Evolutionary conservation across 2,329 filamentous ascomycete genomes (phyloP), one percentile per base, ranked within the genome.

Genomic region (Hypoxylon sp.): DNA sequence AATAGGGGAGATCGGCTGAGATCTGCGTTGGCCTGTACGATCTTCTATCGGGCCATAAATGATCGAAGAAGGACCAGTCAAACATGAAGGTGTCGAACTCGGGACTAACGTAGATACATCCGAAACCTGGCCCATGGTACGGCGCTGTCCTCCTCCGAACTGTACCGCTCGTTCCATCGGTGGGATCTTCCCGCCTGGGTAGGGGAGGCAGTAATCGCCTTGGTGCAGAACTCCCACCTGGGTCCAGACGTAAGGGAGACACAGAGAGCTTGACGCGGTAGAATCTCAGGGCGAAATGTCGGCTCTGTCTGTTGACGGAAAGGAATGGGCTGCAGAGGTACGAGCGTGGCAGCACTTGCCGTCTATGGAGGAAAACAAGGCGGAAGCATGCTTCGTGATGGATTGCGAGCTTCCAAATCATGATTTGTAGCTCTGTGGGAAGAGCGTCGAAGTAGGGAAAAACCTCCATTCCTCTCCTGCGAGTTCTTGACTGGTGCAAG

Each of bases 41-140:
- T 5, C 27, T 9, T 37, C 29, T 11, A 19, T 11, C 29, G 9
- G 8, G 8, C 12, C 5, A 1, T 2, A 25, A 27, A 11, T 39
- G 9, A 19, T 51, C 29, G 47, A 21, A 6, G 32, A 16, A 7
- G 5, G n/a, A 14, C 34, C 34, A 39, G 11, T 39, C 32, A 11
- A 46, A 12, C 16, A 60, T 23, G 25, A 60, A 52, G 37, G 47
- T 52, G 25, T 61, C 57, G 48, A 25, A 25, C 23, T 53, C 41
- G 14, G 30, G 39, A 5, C 41, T 61, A 11, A 61, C 14, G 41
- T 61, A 54, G 57, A 61, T 14, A 29, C 11, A 8, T 16, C 34
- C 34, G n/a, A 6, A 2, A 7, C 6, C 5, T 19, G 34, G 34
- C 5, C 7, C 29, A 6, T 30, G 11, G 29, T 30, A 9, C 29